Evolutionary conservation across 768 basidiomycete species (phyloP).

Genomic region (Kockovaella imperatae): DNA sequence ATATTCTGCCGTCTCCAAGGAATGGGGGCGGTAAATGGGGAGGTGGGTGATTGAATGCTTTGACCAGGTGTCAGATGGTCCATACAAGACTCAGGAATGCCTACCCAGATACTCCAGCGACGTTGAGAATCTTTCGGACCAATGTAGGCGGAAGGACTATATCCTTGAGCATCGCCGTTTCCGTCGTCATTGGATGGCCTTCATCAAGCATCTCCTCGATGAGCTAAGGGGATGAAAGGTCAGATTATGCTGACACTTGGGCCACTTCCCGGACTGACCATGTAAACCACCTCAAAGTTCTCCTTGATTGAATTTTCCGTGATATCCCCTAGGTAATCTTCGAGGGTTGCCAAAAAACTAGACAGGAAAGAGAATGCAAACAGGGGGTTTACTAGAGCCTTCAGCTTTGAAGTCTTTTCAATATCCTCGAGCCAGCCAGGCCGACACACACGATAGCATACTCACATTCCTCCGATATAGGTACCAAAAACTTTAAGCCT

Average conservation of each 20-base stretch:
- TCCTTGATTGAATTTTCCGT: constrained; percentile 73
- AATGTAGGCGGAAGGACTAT: constrained; percentile 88
- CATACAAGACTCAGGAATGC: neutral
- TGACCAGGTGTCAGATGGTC: neutral
- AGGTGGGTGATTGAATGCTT: constrained; percentile 41
- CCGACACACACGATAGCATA: constrained; percentile 17
- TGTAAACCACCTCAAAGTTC: constrained; percentile 91
- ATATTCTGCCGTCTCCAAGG: constrained; percentile 85
- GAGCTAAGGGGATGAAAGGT: constrained; percentile 51
- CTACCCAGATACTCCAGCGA: constrained; percentile 52
- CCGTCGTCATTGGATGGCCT: constrained; percentile 83
- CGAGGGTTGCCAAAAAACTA: constrained; percentile 71
- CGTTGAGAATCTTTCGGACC: constrained; percentile 59
- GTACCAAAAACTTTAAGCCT: constrained; percentile 69
- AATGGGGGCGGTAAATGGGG: constrained; percentile 75
- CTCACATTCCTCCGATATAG: constrained; percentile 77
- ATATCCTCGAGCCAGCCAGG: no score
- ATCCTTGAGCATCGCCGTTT: constrained; percentile 78
- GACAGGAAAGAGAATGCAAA: constrained; percentile 83
- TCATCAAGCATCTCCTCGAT: constrained; percentile 93
- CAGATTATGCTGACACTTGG: neutral
- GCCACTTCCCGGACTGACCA: constrained; percentile 50
- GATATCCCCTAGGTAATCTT: constrained; percentile 80
- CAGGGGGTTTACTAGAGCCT: constrained; percentile 83
- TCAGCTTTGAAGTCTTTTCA: neutral